A percentile compares a stretch with the other conserved stretches of the same genome.
phyloP scores from a whole-genome alignment of 164 flowering plant species.

The Magnolia sinica region DNA sequence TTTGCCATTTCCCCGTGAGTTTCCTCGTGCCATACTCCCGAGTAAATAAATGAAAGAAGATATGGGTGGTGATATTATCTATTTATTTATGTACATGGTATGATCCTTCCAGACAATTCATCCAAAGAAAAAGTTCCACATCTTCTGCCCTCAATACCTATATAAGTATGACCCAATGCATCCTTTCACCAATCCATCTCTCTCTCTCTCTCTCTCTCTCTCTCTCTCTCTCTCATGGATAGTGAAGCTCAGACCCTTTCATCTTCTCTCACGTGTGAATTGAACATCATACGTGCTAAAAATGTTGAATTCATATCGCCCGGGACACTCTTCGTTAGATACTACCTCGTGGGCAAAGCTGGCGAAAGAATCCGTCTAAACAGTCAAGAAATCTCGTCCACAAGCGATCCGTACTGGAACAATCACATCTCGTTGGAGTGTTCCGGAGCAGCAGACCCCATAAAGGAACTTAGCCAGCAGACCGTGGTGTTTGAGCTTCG shows the following conservation, averaged over 20 bases:
- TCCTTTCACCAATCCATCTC: neutral
- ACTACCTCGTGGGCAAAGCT: conserved; percentile 46
- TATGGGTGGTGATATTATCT: neutral
- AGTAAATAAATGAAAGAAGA: neutral
- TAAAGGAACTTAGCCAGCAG: conserved; percentile 34
- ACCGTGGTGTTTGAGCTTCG: conserved; percentile 63
- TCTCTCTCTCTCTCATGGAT: neutral
- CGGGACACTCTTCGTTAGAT: conserved; percentile 48
- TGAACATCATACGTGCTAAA: conserved; percentile 52
- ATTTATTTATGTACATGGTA: neutral
- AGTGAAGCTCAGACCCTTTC: neutral
- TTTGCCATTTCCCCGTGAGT: too few species aligned
- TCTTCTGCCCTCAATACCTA: neutral
- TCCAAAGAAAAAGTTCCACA: neutral
- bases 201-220: neutral
- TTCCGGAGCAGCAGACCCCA: conserved; percentile 30
- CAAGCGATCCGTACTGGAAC: conserved; percentile 34
- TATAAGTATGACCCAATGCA: neutral
- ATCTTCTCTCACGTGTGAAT: conserved; percentile 30
- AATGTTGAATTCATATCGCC: conserved; percentile 32
- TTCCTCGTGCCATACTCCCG: too few species aligned
- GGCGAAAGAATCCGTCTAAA: conserved; percentile 38
- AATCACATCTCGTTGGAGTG: conserved; percentile 55
- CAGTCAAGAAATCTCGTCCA: conserved; percentile 42
- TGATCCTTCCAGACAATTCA: neutral